Conservation (phyloP, 2,329 filamentous ascomycete species). For the Aureobasidium sp. region DNA sequence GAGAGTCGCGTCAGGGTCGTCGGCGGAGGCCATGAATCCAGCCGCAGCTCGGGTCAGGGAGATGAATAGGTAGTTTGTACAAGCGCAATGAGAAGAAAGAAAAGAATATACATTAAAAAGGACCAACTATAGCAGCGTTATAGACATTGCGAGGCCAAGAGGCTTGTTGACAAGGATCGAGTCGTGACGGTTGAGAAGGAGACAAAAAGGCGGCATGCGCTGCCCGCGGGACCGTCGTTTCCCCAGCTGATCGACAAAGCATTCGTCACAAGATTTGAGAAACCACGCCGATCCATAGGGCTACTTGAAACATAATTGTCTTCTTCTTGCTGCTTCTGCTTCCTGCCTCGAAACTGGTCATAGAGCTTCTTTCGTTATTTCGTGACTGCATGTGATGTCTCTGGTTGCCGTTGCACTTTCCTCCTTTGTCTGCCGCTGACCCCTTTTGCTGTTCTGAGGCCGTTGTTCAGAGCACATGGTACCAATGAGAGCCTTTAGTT, state of each 20-base stretch:
- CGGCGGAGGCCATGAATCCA: conserved; percentile 3
- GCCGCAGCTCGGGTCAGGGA: neutral
- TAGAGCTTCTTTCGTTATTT: neutral
- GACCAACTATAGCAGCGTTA: neutral
- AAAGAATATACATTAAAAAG: conserved; percentile 8
- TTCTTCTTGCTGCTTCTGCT: neutral
- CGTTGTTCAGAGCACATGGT: neutral
- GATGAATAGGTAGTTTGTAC: neutral
- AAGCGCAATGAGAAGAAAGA: neutral
- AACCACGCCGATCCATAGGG: neutral
- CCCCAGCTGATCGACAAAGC: neutral
- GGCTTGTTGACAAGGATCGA: neutral
- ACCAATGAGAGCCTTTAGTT: conserved; percentile 19
- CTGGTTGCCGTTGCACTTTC: neutral
- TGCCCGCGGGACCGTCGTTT: neutral
- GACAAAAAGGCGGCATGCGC: neutral
- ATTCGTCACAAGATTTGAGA: conserved; percentile 2
- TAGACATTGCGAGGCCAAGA: neutral
- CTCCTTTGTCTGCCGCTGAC: neutral
- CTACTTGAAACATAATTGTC: neutral
- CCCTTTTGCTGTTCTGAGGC: neutral
- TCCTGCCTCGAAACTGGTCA: neutral
- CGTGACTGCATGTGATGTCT: neutral
- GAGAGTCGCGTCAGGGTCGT: conserved; percentile 15
- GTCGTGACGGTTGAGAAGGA: neutral